A percentile compares a stretch with the other conserved stretches of the same genome.
phyloP scores from a whole-genome alignment of 148 eudicot genomes.

The Rhododendron kiyosumense region DNA sequence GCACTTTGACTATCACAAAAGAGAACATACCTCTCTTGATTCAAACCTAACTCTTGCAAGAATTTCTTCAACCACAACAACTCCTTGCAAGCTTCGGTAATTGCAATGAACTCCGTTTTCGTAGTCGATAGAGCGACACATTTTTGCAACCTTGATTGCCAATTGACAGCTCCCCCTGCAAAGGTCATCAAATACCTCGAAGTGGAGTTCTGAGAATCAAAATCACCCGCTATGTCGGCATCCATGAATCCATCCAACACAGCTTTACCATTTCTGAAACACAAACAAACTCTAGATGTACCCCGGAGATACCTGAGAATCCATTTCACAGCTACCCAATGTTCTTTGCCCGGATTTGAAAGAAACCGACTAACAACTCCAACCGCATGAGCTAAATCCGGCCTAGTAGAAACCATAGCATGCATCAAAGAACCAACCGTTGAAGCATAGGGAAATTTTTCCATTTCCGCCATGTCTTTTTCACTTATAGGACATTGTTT shows the following conservation, averaged over 20 bases:
- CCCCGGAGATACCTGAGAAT: background rate
- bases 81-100: background rate
- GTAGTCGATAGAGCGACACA: background rate
- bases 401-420: background rate
- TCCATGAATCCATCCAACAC: background rate
- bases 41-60: background rate
- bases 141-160: background rate
- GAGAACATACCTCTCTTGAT: background rate
- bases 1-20: background rate
- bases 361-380: background rate
- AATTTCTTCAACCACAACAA: background rate
- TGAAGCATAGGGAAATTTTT: background rate
- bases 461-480: too few relatives aligned
- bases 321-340: background rate
- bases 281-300: background rate
- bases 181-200: background rate
- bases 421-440: background rate
- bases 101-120: background rate
- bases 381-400: background rate
- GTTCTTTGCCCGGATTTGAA: background rate
- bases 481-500: too few relatives aligned
- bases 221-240: background rate
- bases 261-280: background rate
- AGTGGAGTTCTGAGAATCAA: background rate
- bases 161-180: background rate